Percentiles rank a stretch among this genome's conserved stretches.
phyloP scores from a whole-genome alignment of 2,329 filamentous ascomycete genomes.

The Fusarium goolgardi region DNA sequence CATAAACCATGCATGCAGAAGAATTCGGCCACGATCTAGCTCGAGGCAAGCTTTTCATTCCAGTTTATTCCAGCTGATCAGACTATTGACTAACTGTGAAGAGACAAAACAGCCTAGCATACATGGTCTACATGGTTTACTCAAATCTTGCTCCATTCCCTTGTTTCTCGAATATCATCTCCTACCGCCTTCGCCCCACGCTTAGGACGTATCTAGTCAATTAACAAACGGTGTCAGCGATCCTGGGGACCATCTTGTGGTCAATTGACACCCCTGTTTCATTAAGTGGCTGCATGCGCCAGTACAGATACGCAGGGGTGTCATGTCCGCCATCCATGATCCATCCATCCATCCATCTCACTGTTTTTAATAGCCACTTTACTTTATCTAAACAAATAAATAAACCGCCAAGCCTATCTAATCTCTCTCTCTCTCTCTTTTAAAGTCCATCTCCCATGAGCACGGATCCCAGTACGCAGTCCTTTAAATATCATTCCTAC shows the following conservation, averaged over 20 bases:
- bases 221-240: constrained; percentile 44
- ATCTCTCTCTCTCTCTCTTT: constrained; percentile 17
- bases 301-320: constrained; percentile 43
- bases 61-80: not conserved
- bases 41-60: constrained; percentile 15
- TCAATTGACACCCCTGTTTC: constrained; percentile 46
- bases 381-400: constrained; percentile 33
- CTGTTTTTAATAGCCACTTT: constrained; percentile 23
- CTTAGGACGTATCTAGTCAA: constrained; percentile 20
- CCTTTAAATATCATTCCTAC: constrained; percentile 32
- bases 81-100: not conserved
- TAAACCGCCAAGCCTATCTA: constrained; percentile 43
- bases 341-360: constrained; percentile 44
- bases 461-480: constrained; percentile 27
- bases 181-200: constrained; percentile 30
- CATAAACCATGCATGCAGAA: constrained; percentile 29
- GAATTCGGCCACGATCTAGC: constrained; percentile 13
- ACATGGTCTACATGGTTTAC: not conserved
- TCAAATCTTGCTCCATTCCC: constrained; percentile 31
- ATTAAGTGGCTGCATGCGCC: constrained; percentile 50
- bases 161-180: constrained; percentile 13
- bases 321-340: constrained; percentile 46
- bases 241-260: constrained; percentile 40
- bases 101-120: not conserved
- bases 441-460: constrained; percentile 37